phyloP scores from a whole-genome alignment of 108 stramenopile species.

The Aurantiochytrium sp. region DNA sequence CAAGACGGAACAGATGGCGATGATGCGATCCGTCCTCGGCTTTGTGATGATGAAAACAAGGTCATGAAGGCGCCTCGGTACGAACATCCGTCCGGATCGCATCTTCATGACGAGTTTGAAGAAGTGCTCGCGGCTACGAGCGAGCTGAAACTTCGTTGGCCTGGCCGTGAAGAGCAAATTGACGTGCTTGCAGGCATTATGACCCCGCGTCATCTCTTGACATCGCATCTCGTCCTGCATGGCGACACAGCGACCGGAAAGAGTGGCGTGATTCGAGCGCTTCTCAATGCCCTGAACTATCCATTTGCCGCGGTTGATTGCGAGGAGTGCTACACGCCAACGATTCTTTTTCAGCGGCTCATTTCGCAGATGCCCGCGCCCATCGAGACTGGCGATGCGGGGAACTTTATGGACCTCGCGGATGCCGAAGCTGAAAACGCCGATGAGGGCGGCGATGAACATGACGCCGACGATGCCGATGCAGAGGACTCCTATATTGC shows the following conservation, averaged over 20 bases:
- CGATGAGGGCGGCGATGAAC: neutral
- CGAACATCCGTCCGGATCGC: neutral
- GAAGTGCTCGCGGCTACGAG: neutral
- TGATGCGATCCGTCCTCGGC: too few species aligned
- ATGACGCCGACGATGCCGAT: neutral
- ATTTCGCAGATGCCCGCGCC: neutral
- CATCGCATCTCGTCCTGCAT: neutral
- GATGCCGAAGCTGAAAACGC: neutral
- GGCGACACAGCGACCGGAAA: neutral
- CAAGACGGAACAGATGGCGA: too few species aligned
- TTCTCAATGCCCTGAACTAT: neutral
- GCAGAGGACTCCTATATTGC: neutral
- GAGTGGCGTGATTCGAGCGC: neutral
- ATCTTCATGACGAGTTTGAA: neutral
- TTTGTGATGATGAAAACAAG: too few species aligned
- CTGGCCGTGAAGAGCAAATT: neutral
- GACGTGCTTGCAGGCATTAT: neutral
- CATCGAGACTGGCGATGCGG: neutral
- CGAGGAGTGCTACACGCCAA: neutral
- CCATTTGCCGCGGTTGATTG: neutral
- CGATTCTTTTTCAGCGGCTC: neutral
- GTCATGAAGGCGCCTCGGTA: neutral
- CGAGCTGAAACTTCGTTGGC: neutral
- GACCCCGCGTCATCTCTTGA: neutral
- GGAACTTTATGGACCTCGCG: neutral